Evolutionary conservation across 2,329 filamentous ascomycete species (phyloP).

Genomic region (Trichophyton schoenleinii): DNA sequence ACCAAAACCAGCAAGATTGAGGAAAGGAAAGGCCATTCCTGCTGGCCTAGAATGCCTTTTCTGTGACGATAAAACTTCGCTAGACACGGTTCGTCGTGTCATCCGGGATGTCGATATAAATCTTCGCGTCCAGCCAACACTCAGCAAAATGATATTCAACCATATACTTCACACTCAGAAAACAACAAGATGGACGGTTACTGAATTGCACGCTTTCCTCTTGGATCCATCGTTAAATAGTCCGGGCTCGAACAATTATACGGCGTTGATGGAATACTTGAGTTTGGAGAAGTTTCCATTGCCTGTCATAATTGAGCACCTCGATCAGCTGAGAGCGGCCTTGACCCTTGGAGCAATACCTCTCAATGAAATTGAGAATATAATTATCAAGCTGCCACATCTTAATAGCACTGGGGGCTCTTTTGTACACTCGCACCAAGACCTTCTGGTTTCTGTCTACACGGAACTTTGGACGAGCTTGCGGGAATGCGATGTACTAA

Average conservation of each 20-base stretch:
- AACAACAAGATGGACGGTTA: constrained; percentile 9
- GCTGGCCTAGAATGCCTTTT: not conserved
- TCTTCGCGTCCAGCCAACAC: constrained; percentile 23
- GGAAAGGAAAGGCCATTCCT: not conserved
- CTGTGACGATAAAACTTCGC: not conserved
- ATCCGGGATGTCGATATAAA: constrained; percentile 22
- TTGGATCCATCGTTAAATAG: constrained; percentile 27
- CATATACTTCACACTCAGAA: constrained; percentile 18
- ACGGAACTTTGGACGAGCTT: constrained; percentile 28
- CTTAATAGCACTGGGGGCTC: constrained; percentile 12
- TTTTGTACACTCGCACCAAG: constrained; percentile 11
- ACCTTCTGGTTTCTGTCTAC: constrained; percentile 17
- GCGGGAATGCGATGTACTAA: constrained; percentile 24
- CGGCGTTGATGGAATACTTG: constrained; percentile 20
- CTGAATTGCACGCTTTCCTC: constrained; percentile 23
- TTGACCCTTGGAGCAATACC: constrained; percentile 26
- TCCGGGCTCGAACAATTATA: constrained; percentile 25
- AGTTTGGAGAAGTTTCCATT: constrained; percentile 6
- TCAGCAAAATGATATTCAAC: constrained; percentile 26
- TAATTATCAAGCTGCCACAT: constrained; percentile 20
- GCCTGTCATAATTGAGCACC: constrained; percentile 13
- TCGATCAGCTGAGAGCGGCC: constrained; percentile 18
- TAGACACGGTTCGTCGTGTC: constrained; percentile 21
- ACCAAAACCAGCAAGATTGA: not conserved
- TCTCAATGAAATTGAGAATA: constrained; percentile 22